Percentiles rank a stretch among this genome's conserved stretches.
phyloP scores from a whole-genome alignment of 352 stramenopile genomes.

The Hyaloperonospora brassicae region DNA sequence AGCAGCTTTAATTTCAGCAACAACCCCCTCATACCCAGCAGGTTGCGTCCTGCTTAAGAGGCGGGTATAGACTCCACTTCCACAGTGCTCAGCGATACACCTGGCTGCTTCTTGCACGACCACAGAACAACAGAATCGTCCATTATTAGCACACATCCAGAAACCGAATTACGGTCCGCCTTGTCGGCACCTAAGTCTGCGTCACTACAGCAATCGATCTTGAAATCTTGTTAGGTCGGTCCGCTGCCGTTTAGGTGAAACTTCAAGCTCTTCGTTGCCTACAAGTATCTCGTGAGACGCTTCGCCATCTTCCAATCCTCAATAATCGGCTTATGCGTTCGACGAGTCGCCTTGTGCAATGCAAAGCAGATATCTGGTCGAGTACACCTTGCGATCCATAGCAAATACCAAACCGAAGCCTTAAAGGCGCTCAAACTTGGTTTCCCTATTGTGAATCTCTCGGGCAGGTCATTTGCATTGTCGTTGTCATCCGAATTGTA shows the following conservation, averaged over 20 bases:
- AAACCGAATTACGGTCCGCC: not conserved
- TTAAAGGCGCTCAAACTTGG: not conserved
- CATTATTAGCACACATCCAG: not conserved
- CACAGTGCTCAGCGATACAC: not conserved
- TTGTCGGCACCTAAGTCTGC: not conserved
- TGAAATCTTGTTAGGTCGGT: not conserved
- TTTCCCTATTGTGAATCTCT: no score
- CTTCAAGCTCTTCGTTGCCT: not conserved
- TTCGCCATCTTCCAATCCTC: conserved; percentile 1
- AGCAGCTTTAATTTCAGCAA: not conserved
- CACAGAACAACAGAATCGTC: not conserved
- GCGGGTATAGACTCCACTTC: not conserved
- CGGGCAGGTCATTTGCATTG: no score
- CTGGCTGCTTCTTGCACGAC: not conserved
- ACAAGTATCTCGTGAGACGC: not conserved
- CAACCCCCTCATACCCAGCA: not conserved
- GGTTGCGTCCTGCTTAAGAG: not conserved
- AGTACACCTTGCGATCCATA: not conserved
- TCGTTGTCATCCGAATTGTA: no score
- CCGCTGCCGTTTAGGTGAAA: not conserved
- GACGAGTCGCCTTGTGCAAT: not conserved
- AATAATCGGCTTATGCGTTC: not conserved
- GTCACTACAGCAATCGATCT: not conserved
- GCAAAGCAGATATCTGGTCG: not conserved
- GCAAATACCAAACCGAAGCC: not conserved